Conservation (phyloP, 225 moss, liverwort and hornwort genomes). For the Climacium dendroides region DNA sequence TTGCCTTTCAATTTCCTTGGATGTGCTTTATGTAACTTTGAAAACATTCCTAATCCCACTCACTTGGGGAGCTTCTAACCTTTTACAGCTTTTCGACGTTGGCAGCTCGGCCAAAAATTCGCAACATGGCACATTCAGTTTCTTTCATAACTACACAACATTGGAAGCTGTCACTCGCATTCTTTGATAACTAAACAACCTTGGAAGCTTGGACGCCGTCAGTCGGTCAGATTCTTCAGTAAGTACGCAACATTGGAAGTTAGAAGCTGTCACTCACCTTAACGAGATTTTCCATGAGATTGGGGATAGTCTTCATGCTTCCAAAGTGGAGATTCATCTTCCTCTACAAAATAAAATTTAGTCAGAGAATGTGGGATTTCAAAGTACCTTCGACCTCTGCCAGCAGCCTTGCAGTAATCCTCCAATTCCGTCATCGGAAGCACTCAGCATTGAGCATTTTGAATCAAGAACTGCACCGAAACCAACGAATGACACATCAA, state of each 20-base stretch:
- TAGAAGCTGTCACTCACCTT: not conserved
- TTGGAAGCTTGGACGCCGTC: not conserved
- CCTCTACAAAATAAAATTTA: too few species aligned
- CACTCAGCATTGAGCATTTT: not conserved
- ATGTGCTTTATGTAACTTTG: not conserved
- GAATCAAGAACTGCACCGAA: not conserved
- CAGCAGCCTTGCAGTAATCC: not conserved
- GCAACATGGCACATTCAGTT: not conserved
- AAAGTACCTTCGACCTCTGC: not conserved
- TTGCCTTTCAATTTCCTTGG: not conserved
- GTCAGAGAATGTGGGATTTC: not conserved
- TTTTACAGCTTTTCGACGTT: not conserved
- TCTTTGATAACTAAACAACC: not conserved
- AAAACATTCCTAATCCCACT: not conserved
- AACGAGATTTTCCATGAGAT: not conserved
- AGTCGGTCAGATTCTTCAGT: not conserved
- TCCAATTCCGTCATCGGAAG: not conserved
- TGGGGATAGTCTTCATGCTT: not conserved
- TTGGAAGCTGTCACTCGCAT: not conserved
- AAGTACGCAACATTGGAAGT: not conserved
- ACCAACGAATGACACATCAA: not conserved
- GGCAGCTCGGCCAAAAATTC: not conserved
- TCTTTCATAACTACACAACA: not conserved
- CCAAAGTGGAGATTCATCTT: not conserved
- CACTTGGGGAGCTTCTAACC: not conserved